Evolutionary conservation across 805 yeast species (phyloP), one percentile per base, ranked within the genome.

Genomic region (Hanseniaspora thailandica): DNA sequence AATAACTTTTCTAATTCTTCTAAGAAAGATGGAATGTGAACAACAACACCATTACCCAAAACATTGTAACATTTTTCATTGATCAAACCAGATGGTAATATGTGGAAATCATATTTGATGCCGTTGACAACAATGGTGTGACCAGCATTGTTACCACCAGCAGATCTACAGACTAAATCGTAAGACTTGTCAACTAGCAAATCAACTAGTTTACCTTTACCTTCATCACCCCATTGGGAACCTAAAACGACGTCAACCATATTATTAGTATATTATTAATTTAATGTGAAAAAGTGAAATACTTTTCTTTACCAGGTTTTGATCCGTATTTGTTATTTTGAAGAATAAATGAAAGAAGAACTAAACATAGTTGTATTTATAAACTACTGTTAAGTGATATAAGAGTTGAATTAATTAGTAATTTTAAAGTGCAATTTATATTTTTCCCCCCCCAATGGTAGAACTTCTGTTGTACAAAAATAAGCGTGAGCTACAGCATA

Each of bases 211-310:
- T 93, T 93, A 55, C 99, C 99, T 68, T 93, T 93, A 67, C 99
- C 99, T 79, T 93, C 99, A 67, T 93, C 99, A 59, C 99, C 99
- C 99, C 99, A 93, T 72, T 93, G 99, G 71, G 97, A 75, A 56
- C 99, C 99, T 63, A 93, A 76, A 53, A 93, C 99, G 59, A 93
- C 97, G 66, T 71, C 70, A 61, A 71, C 72, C 76, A 71, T 71
- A 34, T 25, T 57, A 19, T 8, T 22, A 8, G 10, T 45, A 3
- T 44, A 4, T 39, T 41, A 25, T 47, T 10, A 34, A 28, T 39
- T 19, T 19, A 19, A 6, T 19, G 3, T 9, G 2, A 36, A 36
- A 36, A 19, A 17, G 26, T 20, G 41, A 36, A 36, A 17, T 20
- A 12, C 19, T 36, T 20, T 36, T 35, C 5, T 13, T 36, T 36